Evolutionary conservation across 305 asterid species (phyloP).

Genomic region (Solanum hybrid): DNA sequence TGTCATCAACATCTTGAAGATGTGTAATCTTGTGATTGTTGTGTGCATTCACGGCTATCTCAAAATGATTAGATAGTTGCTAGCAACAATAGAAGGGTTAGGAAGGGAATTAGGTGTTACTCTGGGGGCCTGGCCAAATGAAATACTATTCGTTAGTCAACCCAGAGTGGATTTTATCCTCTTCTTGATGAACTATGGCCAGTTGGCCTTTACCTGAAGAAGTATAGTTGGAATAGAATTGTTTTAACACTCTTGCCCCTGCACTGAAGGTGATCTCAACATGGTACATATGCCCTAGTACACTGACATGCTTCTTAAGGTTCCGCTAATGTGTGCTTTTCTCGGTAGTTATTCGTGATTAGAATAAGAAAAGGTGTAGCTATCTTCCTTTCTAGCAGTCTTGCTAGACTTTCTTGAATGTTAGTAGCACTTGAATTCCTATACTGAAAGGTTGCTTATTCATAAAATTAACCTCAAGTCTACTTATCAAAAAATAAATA

Average conservation of each 20-base stretch:
- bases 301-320: not conserved
- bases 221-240: not conserved
- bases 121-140: not conserved
- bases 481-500: not conserved
- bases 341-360: not conserved
- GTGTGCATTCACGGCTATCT: not conserved
- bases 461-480: not conserved
- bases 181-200: not conserved
- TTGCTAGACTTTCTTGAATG: not conserved
- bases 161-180: not conserved
- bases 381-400: not conserved
- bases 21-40: not conserved
- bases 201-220: not conserved
- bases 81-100: not conserved
- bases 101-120: not conserved
- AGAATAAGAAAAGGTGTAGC: not conserved
- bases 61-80: not conserved
- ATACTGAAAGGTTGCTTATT: not conserved
- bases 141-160: not conserved
- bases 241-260: not conserved
- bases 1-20: not conserved
- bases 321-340: not conserved
- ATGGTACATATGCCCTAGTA: not conserved
- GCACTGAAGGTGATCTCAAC: not conserved
- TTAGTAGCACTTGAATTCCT: not conserved